Evolutionary conservation across 2,329 filamentous ascomycete genomes (phyloP).

Genomic region (Fusarium chaquense): DNA sequence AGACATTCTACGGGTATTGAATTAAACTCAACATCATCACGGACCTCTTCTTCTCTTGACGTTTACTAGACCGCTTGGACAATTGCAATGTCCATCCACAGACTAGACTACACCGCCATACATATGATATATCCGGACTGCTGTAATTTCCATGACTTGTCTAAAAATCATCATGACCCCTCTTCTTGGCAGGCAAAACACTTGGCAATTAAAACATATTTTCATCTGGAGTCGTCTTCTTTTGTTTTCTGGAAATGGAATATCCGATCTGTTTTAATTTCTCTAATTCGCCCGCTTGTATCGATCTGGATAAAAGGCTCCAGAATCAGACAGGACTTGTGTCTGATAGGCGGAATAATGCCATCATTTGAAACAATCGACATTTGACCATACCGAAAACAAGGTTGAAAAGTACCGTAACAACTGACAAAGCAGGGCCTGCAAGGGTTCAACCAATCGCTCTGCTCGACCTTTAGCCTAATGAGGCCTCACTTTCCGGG

Average conservation of each 20-base stretch:
- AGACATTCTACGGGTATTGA: background rate
- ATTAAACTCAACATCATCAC: background rate
- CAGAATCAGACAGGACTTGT: fast-evolving
- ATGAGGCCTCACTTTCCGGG: slow-evolving; percentile 16
- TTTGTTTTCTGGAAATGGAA: background rate
- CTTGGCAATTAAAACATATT: background rate
- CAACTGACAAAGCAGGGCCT: background rate
- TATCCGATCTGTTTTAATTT: slow-evolving; percentile 10
- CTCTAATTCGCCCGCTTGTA: slow-evolving; percentile 26
- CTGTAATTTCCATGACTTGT: background rate
- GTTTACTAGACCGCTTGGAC: background rate
- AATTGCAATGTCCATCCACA: background rate
- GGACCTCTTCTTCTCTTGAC: background rate
- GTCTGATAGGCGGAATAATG: slow-evolving; percentile 21
- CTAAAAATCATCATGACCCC: background rate
- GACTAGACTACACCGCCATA: background rate
- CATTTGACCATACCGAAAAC: background rate
- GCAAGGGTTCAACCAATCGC: slow-evolving; percentile 1
- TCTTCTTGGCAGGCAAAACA: slow-evolving; percentile 2
- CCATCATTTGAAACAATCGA: slow-evolving; percentile 1
- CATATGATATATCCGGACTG: background rate
- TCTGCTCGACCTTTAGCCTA: slow-evolving; percentile 12
- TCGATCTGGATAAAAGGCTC: slow-evolving; percentile 15
- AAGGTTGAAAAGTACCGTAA: slow-evolving; percentile 1
- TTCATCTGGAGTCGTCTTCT: background rate